Conservation (phyloP, 768 basidiomycete genomes). For the Suillus discolor region DNA sequence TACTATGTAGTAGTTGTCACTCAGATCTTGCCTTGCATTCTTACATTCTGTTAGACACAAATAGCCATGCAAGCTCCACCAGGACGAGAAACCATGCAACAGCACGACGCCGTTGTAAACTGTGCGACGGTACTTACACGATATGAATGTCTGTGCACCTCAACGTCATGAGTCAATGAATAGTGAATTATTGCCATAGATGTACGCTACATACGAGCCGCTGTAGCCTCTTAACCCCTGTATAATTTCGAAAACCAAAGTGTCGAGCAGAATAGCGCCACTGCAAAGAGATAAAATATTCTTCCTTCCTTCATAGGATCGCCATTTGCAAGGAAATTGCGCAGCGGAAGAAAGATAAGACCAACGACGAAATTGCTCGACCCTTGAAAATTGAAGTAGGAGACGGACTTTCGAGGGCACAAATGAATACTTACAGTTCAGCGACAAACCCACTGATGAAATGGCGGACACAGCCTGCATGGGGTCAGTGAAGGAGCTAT, state of each 20-base stretch:
- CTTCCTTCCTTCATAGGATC: slow-evolving; percentile 71
- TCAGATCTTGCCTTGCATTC: too few species aligned
- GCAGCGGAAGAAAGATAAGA: slow-evolving; percentile 81
- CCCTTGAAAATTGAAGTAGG: slow-evolving; percentile 50
- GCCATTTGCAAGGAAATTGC: slow-evolving; percentile 69
- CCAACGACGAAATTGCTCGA: slow-evolving; percentile 84
- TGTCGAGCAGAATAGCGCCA: slow-evolving; percentile 42
- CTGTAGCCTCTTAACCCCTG: slow-evolving; percentile 18
- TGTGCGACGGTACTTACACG: too few species aligned
- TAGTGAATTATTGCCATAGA: background rate
- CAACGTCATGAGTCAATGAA: background rate
- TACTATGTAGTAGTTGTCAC: too few species aligned
- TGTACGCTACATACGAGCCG: background rate
- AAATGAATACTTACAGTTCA: slow-evolving; percentile 56
- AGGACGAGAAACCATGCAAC: too few species aligned
- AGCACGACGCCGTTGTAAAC: too few species aligned
- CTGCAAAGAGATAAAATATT: slow-evolving; percentile 86
- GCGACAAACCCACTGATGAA: slow-evolving; percentile 72
- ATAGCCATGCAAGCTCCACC: too few species aligned
- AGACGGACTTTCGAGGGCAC: background rate
- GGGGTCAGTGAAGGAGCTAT: slow-evolving; percentile 4
- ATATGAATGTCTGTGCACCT: background rate
- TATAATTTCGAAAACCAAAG: slow-evolving; percentile 29
- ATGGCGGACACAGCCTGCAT: slow-evolving; percentile 76
- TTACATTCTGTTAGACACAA: too few species aligned